Base-by-base conservation (phyloP, 116 monocot species). In the Papilionanthe hybrid region DNA sequence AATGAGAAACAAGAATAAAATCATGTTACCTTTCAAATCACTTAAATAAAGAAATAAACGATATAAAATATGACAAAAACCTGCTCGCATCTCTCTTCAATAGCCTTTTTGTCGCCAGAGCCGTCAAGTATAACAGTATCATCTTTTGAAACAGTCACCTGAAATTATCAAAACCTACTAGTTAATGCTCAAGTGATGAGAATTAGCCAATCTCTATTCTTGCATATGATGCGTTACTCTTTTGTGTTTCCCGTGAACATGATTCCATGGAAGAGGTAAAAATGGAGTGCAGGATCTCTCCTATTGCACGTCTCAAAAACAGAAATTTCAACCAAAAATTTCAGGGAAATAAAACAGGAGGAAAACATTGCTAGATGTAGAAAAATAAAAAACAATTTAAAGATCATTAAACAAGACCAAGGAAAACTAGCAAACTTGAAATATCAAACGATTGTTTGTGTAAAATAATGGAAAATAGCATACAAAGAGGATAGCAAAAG, bases 51-150 rank as follows among this genome's bases (percentile, higher is more conserved):
- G n/a, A 66, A 74, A 73, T 17, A 55, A 17, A 12, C 9, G 27
- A 28, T 10, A 41, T 60, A 0, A 60, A 10, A 71, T 55, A 25
- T 19, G 5, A 30, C n/a, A n/a, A n/a, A n/a, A n/a, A 92, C 93
- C 85, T 88, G 88, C 53, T 93, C 88, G 73, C 88, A 82, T 80
- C 93, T 86, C 78, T 90, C 90, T 80, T 90, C 88, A 45, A 93
- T 85, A 30, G 85, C 77, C 82, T 88, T 93, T 80, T 93, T 93
- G 81, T 90, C 88, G 58, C 93, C 93, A 77, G 87, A 86, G 23
- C 93, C 93, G 85, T 90, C 90, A 80, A 93, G 93, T 79, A 93
- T 78, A 60, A 93, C 88, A 55, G 88, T 90, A 57, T 90, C 90
- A 77, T 93, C 93, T 82, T 93, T 93, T 42, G 93, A 93, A 29